Evolutionary conservation across 2,329 filamentous ascomycete genomes (phyloP).

Genomic region (Verruconis gallopava): DNA sequence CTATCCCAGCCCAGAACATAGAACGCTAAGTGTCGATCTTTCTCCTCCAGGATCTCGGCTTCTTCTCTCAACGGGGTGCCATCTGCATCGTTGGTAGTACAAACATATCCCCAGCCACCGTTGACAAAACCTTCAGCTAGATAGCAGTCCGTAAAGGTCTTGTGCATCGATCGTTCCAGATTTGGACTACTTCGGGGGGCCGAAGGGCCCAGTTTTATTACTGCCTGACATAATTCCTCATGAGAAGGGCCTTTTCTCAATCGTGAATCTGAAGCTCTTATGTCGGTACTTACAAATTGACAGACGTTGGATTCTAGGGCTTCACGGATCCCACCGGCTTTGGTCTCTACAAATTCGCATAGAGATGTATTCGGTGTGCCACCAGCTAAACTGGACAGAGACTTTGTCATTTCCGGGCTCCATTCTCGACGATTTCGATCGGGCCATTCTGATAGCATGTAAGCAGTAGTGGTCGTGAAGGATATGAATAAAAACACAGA

Average conservation of each 20-base stretch:
- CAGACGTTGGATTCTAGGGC: not conserved
- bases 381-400: not conserved
- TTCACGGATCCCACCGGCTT: not conserved
- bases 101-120: slow-evolving; percentile 3
- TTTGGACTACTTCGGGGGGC: not conserved
- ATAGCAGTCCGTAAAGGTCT: slow-evolving; percentile 6
- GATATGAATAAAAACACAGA: not conserved
- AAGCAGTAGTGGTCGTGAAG: not conserved
- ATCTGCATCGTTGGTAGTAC: slow-evolving; percentile 1
- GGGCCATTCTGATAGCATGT: not conserved
- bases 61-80: no score
- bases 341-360: not conserved
- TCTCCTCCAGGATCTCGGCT: no score
- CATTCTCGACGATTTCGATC: not conserved
- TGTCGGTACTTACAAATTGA: not conserved
- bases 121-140: slow-evolving; percentile 1
- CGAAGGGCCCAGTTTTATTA: not conserved
- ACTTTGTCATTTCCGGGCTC: not conserved
- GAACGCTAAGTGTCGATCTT: no score
- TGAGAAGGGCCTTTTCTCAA: not conserved
- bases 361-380: no score
- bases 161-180: slow-evolving; percentile 5
- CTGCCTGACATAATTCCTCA: not conserved
- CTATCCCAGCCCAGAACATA: no score
- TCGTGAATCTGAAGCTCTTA: not conserved